Conservation (phyloP, 2,329 filamentous ascomycete species). For the Dryadomyces quercivorus region DNA sequence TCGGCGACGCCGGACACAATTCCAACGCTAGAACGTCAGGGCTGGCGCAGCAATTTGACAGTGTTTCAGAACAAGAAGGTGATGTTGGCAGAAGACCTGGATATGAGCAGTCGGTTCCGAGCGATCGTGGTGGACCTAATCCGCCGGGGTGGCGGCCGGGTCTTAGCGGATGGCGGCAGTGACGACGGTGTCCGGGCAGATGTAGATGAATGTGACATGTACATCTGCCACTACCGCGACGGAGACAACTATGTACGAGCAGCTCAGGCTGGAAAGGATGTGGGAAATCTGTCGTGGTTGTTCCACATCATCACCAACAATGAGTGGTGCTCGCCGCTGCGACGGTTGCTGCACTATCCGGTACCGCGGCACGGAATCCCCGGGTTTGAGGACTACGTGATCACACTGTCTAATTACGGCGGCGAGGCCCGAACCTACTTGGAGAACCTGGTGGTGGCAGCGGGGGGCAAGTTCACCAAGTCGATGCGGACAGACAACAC, state of each 20-base stretch:
- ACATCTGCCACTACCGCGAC: conserved; percentile 78
- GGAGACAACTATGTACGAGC: conserved; percentile 67
- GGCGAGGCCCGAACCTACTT: conserved; percentile 89
- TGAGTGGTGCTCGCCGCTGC: conserved; percentile 74
- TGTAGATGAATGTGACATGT: conserved; percentile 66
- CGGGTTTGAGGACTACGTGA: conserved; percentile 63
- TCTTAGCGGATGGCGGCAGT: conserved; percentile 22
- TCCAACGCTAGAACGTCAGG: conserved; percentile 23
- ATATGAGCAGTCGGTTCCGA: conserved; percentile 53
- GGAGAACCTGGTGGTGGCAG: conserved; percentile 76
- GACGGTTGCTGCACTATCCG: conserved; percentile 81
- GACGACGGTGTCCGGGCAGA: conserved; percentile 20
- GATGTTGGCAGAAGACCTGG: conserved; percentile 64
- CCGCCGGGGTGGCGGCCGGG: conserved; percentile 52
- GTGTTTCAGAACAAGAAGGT: conserved; percentile 71
- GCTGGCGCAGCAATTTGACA: conserved; percentile 39
- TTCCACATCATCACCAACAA: conserved; percentile 86
- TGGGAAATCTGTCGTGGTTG: conserved; percentile 89
- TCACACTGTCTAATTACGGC: conserved; percentile 93
- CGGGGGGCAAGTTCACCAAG: conserved; percentile 83
- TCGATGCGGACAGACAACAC: conserved; percentile 94
- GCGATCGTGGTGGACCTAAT: conserved; percentile 62
- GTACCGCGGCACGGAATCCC: conserved; percentile 64
- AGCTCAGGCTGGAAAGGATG: conserved; percentile 64
- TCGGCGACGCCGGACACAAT: conserved; percentile 29